Evolutionary conservation across 2,329 filamentous ascomycete species (phyloP).

Genomic region (Monosporascus sp.): DNA sequence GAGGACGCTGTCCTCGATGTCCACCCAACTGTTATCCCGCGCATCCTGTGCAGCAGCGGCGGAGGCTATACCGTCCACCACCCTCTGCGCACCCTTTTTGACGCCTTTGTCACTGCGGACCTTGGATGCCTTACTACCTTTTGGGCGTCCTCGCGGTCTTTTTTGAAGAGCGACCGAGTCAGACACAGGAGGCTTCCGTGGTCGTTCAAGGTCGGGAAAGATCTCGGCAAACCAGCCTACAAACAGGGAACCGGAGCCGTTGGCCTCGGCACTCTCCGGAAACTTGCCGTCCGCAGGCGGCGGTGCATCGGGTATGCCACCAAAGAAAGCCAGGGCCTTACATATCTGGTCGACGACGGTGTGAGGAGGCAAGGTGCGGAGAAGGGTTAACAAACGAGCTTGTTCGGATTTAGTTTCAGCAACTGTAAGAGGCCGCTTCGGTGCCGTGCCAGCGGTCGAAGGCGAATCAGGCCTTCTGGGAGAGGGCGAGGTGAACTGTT

Average conservation of each 20-base stretch:
- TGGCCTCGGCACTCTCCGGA: constrained; percentile 49
- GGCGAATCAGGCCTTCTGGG: constrained; percentile 14
- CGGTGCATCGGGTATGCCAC: constrained; percentile 51
- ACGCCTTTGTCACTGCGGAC: constrained; percentile 44
- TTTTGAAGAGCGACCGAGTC: constrained; percentile 25
- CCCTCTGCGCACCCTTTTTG: constrained; percentile 37
- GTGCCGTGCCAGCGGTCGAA: constrained; percentile 3
- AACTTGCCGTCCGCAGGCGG: constrained; percentile 46
- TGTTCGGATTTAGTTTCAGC: constrained; percentile 55
- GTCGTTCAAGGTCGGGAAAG: constrained; percentile 43
- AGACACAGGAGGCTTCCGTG: constrained; percentile 18
- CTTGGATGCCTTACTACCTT: constrained; percentile 49
- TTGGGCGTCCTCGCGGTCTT: constrained; percentile 48
- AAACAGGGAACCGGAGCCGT: constrained; percentile 53
- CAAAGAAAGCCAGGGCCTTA: constrained; percentile 59
- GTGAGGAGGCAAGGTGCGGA: constrained; percentile 50
- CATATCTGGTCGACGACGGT: constrained; percentile 58
- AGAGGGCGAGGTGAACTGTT: constrained; percentile 18
- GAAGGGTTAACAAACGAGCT: constrained; percentile 51
- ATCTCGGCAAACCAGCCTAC: constrained; percentile 60
- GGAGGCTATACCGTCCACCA: constrained; percentile 11
- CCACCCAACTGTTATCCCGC: constrained; percentile 40
- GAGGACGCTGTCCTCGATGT: constrained; percentile 34
- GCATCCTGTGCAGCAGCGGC: constrained; percentile 14
- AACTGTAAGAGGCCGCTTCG: constrained; percentile 31